These are phyloP conservation scores for Backusella luteola DNA, from an alignment of 192 early-diverging fungal genomes.

Conservation along the genomic window DNA sequence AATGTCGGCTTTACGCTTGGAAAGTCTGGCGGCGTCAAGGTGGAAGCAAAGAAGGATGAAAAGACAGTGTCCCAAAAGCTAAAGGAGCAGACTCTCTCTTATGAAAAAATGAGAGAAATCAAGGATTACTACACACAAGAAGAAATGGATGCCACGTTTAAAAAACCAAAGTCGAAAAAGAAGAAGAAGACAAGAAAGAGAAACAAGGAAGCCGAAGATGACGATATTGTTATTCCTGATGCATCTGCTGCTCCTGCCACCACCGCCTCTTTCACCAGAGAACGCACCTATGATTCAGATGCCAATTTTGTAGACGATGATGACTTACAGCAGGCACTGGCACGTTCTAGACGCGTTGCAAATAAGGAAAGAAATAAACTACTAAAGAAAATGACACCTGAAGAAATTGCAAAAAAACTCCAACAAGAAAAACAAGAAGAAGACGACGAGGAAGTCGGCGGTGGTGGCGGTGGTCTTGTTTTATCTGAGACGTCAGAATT, in stretches of 20 bases:
- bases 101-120: conserved; percentile 62
- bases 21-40: conserved; percentile 39
- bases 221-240: not conserved
- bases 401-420: conserved; percentile 58
- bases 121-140: conserved; percentile 91
- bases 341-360: conserved; percentile 64
- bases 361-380: conserved; percentile 49
- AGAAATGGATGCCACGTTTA: conserved; percentile 74
- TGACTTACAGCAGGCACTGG: conserved; percentile 85
- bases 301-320: conserved; percentile 93
- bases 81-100: conserved; percentile 48
- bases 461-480: conserved; percentile 48
- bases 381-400: conserved; percentile 44
- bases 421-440: conserved; percentile 37
- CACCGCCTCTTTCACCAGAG: not conserved
- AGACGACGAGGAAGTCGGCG: conserved; percentile 35
- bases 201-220: conserved; percentile 50
- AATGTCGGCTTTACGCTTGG: conserved; percentile 59
- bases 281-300: conserved; percentile 35
- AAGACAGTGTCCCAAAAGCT: conserved; percentile 45
- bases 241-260: not conserved
- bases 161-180: conserved; percentile 75
- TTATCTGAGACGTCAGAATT: conserved; percentile 89
- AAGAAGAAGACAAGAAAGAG: conserved; percentile 54
- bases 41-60: conserved; percentile 3